Conservation (phyloP, 2,329 filamentous ascomycete species). For the Colletotrichum horii region DNA sequence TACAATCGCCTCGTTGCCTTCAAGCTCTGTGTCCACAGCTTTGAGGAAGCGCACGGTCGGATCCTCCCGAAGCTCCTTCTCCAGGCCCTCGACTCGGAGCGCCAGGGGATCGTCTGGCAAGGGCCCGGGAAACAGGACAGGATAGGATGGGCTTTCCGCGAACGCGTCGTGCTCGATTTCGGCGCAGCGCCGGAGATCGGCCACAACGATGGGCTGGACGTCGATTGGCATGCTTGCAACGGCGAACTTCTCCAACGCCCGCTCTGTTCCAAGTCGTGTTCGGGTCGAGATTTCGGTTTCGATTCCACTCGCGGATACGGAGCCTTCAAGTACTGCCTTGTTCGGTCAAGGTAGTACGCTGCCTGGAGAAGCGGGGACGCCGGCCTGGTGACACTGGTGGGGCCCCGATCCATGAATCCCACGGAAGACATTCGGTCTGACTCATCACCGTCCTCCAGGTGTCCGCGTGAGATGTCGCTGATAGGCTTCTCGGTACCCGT, state of each 20-base stretch:
- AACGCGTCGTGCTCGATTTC: conserved; percentile 14
- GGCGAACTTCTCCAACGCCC: not conserved
- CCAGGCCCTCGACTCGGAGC: conserved; percentile 26
- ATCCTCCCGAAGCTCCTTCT: conserved; percentile 20
- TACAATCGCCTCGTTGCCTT: conserved; percentile 31
- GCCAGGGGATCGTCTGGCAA: conserved; percentile 28
- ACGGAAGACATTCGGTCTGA: conserved; percentile 4
- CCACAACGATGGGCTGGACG: conserved; percentile 1
- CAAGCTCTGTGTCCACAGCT: conserved; percentile 20
- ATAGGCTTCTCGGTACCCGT: not conserved
- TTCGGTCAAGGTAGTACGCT: not conserved
- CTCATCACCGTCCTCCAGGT: not conserved
- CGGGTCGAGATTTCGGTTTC: not conserved
- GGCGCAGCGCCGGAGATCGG: conserved; percentile 17
- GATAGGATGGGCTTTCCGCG: not conserved
- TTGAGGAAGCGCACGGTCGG: conserved; percentile 12
- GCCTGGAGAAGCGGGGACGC: not conserved
- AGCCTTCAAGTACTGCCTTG: not conserved
- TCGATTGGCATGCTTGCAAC: conserved; percentile 16
- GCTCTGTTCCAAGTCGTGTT: not conserved
- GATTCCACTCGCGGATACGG: not conserved
- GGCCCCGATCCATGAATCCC: not conserved
- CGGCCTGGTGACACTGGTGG: not conserved
- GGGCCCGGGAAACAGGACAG: conserved; percentile 33
- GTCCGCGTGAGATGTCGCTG: not conserved